phyloP scores from a whole-genome alignment of 2,329 filamentous ascomycete species.

The Coleophoma cylindrospora region DNA sequence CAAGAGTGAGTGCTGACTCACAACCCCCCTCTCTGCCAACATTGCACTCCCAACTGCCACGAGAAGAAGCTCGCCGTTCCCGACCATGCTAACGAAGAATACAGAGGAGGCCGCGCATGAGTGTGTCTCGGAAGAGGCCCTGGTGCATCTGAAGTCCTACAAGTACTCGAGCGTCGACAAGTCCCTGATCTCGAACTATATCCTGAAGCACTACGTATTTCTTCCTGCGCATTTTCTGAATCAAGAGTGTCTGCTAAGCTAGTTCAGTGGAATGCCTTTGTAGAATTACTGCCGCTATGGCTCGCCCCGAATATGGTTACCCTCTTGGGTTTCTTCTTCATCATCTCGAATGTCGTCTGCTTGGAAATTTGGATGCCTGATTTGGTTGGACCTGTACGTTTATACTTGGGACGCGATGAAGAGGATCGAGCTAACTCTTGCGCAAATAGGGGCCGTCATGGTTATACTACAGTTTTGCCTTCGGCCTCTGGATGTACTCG shows the following conservation, averaged over 20 bases:
- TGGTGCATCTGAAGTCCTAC: slow-evolving; percentile 89
- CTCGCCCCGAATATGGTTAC: slow-evolving; percentile 98
- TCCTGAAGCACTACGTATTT: slow-evolving; percentile 90
- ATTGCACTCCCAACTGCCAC: background rate
- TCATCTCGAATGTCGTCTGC: slow-evolving; percentile 72
- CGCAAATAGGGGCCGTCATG: slow-evolving; percentile 70
- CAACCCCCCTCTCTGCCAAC: background rate
- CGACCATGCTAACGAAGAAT: background rate
- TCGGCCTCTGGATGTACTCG: slow-evolving; percentile 97
- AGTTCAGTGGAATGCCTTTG: slow-evolving; percentile 89
- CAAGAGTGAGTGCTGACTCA: slow-evolving; percentile 22
- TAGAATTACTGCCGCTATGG: slow-evolving; percentile 90
- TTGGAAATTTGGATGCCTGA: slow-evolving; percentile 83
- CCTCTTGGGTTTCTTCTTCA: slow-evolving; percentile 89
- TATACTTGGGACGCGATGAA: background rate
- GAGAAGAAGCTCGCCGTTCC: too few species aligned
- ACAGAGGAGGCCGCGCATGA: slow-evolving; percentile 55
- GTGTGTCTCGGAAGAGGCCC: slow-evolving; percentile 82
- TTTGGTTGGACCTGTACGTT: slow-evolving; percentile 76
- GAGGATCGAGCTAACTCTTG: background rate
- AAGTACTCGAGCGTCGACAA: slow-evolving; percentile 98
- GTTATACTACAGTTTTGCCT: slow-evolving; percentile 93
- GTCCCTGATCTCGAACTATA: slow-evolving; percentile 87
- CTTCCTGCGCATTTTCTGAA: background rate
- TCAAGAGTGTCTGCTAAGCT: too few species aligned